A percentile compares a stretch with the other conserved stretches of the same genome.
Evolutionary conservation across 176 grass and related monocot species (phyloP).

Genomic region (Pontederia crassipes): DNA sequence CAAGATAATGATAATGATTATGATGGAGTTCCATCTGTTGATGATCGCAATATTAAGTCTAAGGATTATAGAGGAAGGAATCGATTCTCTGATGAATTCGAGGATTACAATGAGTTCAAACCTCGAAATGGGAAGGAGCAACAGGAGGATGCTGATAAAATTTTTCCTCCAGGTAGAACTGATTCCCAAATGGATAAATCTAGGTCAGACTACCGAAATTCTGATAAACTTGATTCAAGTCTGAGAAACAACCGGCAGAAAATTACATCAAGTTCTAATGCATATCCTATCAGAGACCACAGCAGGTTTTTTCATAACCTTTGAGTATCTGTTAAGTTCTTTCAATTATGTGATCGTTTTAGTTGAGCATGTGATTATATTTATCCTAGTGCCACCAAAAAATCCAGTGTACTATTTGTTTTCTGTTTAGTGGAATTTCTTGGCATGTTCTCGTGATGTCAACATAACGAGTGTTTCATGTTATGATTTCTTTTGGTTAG

Average conservation of each 20-base stretch:
- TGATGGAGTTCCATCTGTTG: constrained; percentile 24
- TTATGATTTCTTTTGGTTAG: no score
- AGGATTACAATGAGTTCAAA: constrained; percentile 44
- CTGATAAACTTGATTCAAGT: constrained; percentile 67
- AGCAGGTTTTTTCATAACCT: constrained; percentile 43
- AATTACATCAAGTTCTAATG: constrained; percentile 47
- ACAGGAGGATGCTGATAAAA: constrained; percentile 52
- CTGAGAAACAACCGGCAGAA: constrained; percentile 48
- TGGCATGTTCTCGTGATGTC: no score
- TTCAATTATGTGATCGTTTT: constrained; percentile 10
- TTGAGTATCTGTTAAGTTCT: constrained; percentile 5
- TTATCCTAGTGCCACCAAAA: background rate
- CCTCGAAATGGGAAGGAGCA: constrained; percentile 34
- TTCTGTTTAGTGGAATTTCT: no score
- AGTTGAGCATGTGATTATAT: constrained; percentile 7
- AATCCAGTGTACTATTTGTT: no score
- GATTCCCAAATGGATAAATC: constrained; percentile 51
- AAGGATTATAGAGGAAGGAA: constrained; percentile 71
- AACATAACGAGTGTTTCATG: no score
- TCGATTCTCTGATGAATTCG: constrained; percentile 50
- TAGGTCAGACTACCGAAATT: constrained; percentile 40
- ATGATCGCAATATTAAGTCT: constrained; percentile 48
- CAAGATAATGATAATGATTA: constrained; percentile 37
- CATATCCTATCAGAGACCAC: constrained; percentile 70
- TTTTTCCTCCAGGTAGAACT: constrained; percentile 34